Evolutionary conservation across 345 rosid genomes (phyloP), one percentile per base, ranked within the genome.

Genomic region (Litchi chinensis): DNA sequence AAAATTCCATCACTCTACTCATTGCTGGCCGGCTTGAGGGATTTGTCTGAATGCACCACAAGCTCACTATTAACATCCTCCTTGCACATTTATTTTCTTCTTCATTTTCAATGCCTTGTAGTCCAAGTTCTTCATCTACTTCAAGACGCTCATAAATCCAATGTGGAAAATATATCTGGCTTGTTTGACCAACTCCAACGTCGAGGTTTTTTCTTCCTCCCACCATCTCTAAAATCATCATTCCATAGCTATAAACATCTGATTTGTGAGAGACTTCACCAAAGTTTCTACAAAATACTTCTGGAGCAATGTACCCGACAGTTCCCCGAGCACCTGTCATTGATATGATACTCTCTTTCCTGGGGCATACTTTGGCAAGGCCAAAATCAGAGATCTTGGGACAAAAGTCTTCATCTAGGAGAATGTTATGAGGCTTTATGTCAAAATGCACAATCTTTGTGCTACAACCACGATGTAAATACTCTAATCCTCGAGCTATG

Each of bases 51-150:
- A 60, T 9, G 65, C 65, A 60, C 65, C 70, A 37, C 70, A 66
- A 66, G 44, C 70, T 39, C 21, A 66, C 70, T 32, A 16, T 32
- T 66, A 37, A 15, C 70, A 66, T 66, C 70, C 37, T 66, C 44
- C 70, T 66, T 66, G 44, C 70, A 32, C 10, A 13, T 15, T 37
- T 5, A 13, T 37, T 66, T 13, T 66, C 70, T 21, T 37, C 22
- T 66, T 66, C 70, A 66, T 66, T 39, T 37, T 8, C 10, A 18
- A 66, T 39, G 44, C 46, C 70, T 66, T 15, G 21, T 0, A 66
- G 70, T 16, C 16, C 44, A 15, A 60, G 32, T 60, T 60, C 65
- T 22, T n/a, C n/a, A n/a, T n/a, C n/a, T n/a, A n/a, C n/a, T n/a
- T 60, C 32, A 21, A 60, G 32, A 60, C 65, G 65, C 5, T 60